Percentiles rank a stretch among this genome's conserved stretches.
Conservation (phyloP, 2,329 filamentous ascomycete species). For the Sporothrix mexicana region DNA sequence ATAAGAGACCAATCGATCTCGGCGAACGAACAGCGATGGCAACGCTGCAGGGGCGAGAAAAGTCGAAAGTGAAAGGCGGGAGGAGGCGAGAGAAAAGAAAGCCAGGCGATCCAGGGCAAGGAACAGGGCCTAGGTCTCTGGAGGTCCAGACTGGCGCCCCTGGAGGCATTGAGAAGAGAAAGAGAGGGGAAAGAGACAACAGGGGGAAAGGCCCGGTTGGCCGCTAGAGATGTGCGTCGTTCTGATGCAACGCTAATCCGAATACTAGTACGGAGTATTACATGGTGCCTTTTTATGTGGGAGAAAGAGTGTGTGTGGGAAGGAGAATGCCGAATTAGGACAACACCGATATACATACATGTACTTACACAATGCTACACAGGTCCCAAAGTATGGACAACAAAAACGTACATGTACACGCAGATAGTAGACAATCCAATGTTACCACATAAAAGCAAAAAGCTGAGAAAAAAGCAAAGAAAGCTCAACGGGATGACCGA, state of each 20-base stretch:
- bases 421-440: neutral
- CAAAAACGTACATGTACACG: neutral
- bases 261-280: too few species aligned
- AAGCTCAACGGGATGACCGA: neutral
- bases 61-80: too few species aligned
- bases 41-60: neutral
- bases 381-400: neutral
- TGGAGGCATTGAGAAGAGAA: neutral
- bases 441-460: neutral
- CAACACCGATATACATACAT: neutral
- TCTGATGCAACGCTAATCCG: neutral
- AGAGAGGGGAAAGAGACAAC: neutral
- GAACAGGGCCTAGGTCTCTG: neutral
- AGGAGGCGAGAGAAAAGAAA: neutral
- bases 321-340: neutral
- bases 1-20: conserved; percentile 8
- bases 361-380: neutral
- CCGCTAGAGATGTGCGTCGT: neutral
- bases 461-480: neutral
- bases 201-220: neutral
- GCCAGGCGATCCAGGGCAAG: neutral
- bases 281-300: neutral
- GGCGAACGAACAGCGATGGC: neutral
- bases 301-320: neutral
- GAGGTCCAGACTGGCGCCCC: neutral